These are phyloP conservation scores for Capillidium heterosporum DNA, from an alignment of 371 early-diverging fungal genomes.

Conservation along the genomic window DNA sequence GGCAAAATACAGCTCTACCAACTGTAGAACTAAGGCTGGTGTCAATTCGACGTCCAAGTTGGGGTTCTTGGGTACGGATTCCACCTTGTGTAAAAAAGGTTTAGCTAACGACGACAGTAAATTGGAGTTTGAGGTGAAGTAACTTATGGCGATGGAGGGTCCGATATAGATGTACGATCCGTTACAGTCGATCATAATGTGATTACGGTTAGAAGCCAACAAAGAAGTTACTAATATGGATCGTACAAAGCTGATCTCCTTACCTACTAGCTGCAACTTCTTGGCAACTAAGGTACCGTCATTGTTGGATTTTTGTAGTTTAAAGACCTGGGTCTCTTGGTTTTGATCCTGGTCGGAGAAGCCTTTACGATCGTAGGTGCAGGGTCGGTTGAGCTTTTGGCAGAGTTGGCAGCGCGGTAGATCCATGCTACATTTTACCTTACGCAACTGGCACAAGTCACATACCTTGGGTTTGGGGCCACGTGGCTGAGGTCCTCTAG, in stretches of 20 bases:
- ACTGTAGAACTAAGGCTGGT: background rate
- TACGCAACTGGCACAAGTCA: constrained; percentile 2
- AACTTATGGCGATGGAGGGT: background rate
- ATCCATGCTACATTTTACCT: background rate
- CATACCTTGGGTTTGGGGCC: constrained; percentile 3
- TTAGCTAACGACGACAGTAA: background rate
- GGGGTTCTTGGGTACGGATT: background rate
- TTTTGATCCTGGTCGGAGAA: background rate
- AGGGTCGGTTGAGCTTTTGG: background rate
- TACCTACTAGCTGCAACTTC: background rate
- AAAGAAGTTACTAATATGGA: background rate
- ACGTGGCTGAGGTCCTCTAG: background rate
- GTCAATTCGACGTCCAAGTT: background rate
- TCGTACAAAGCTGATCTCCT: background rate
- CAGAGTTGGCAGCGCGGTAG: background rate
- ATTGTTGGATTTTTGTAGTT: background rate
- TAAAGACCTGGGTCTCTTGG: background rate
- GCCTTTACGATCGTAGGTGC: constrained; percentile 5
- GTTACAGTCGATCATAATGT: background rate
- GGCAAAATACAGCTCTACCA: constrained; percentile 1
- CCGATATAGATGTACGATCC: background rate
- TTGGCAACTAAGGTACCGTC: background rate
- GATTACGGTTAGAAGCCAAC: background rate
- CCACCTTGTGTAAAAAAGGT: background rate
- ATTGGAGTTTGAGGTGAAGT: background rate